These are phyloP conservation scores for Lachnellula willkommii DNA, from an alignment of 2,329 filamentous ascomycete genomes.

Conservation along the genomic window DNA sequence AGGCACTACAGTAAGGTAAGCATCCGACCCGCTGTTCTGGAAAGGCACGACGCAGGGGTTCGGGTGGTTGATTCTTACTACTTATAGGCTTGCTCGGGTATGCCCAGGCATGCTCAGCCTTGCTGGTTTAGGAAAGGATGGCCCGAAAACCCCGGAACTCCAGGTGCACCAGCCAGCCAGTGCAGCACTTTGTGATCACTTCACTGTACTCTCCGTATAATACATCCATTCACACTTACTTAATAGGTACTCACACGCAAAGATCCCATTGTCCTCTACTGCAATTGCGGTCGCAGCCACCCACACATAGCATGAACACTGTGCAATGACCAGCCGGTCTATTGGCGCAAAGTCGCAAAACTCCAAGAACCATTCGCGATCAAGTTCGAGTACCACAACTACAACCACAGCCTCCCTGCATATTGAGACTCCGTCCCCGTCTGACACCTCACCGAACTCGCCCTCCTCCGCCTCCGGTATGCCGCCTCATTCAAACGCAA, in stretches of 20 bases:
- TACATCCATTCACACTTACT: no score
- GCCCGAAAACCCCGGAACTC: no score
- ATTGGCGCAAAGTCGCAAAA: slow-evolving; percentile 2
- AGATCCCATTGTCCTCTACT: neutral
- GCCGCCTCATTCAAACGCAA: slow-evolving; percentile 13
- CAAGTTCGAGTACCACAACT: slow-evolving; percentile 22
- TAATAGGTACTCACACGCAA: neutral
- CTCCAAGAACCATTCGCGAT: slow-evolving; percentile 9
- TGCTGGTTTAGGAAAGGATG: no score
- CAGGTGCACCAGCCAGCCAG: no score
- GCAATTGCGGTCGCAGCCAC: neutral
- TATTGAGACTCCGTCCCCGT: slow-evolving; percentile 23
- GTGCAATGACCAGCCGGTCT: slow-evolving; percentile 3
- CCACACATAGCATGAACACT: neutral
- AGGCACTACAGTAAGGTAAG: no score
- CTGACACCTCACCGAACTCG: slow-evolving; percentile 16
- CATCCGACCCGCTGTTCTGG: no score
- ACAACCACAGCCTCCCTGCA: slow-evolving; percentile 18
- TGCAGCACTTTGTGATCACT: no score
- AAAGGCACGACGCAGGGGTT: no score
- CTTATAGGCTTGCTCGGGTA: no score
- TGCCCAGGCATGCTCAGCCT: no score
- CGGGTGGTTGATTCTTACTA: no score
- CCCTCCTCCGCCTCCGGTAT: slow-evolving; percentile 19
- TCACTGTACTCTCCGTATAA: no score